Conservation (phyloP, 306 rosid species). For the Prunus mira region DNA sequence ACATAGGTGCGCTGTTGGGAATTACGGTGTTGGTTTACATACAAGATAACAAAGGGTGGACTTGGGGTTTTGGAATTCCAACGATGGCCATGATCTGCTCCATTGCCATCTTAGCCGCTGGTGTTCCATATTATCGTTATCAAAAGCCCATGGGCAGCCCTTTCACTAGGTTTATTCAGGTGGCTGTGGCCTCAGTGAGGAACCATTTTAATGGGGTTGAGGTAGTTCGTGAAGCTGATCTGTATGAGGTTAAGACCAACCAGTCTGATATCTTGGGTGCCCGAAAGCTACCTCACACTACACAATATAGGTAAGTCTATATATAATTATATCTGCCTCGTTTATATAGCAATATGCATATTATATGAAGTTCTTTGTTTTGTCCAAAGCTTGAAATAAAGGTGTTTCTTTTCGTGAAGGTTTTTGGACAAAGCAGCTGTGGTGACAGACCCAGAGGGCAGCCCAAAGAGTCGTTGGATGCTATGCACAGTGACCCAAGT, state of each 20-base stretch:
- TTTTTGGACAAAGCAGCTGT: conserved; percentile 56
- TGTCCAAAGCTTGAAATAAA: not conserved
- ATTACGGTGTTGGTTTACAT: conserved; percentile 44
- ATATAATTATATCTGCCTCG: not conserved
- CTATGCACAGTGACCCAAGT: conserved; percentile 63
- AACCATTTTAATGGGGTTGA: conserved; percentile 41
- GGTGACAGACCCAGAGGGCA: conserved; percentile 25
- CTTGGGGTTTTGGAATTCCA: conserved; percentile 51
- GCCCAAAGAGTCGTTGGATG: conserved; percentile 30
- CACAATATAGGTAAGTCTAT: conserved; percentile 40
- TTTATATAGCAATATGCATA: not conserved
- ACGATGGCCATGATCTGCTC: conserved; percentile 28
- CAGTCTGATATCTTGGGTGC: conserved; percentile 45
- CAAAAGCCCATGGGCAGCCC: conserved; percentile 64
- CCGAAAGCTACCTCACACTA: conserved; percentile 37
- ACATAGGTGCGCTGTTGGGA: conserved; percentile 51
- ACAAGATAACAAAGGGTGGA: conserved; percentile 43
- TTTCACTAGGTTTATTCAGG: conserved; percentile 51
- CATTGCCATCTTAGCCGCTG: conserved; percentile 26
- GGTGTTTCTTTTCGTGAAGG: conserved; percentile 11
- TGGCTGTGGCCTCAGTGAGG: conserved; percentile 33
- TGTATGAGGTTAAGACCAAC: conserved; percentile 42
- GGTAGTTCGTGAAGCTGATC: not conserved
- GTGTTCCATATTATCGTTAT: conserved; percentile 37
- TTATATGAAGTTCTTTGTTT: not conserved